phyloP scores from a whole-genome alignment of 352 stramenopile species.

The Globisporangium solare region DNA sequence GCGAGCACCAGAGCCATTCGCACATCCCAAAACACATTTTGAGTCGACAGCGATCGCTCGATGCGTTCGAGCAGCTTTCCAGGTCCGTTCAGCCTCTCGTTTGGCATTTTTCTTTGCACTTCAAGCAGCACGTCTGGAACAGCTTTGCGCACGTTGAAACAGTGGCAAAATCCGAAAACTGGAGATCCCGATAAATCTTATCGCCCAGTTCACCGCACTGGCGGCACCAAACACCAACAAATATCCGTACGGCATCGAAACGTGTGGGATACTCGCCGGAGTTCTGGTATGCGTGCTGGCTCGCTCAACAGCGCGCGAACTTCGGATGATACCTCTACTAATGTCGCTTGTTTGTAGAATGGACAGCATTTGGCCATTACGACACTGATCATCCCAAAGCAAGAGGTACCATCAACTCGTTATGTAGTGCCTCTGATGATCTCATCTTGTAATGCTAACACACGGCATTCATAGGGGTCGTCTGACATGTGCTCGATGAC shows the following conservation, averaged over 20 bases:
- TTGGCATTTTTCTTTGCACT: neutral
- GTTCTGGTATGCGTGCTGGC: conserved; percentile 41
- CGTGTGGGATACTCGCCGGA: conserved; percentile 85
- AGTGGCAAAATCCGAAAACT: conserved; percentile 60
- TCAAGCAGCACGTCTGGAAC: neutral
- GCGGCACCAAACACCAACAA: conserved; percentile 74
- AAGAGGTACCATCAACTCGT: conserved; percentile 39
- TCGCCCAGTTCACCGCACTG: conserved; percentile 73
- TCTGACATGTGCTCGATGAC: conserved; percentile 86
- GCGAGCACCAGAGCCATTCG: conserved; percentile 9
- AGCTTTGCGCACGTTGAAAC: neutral
- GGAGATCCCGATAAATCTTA: conserved; percentile 68
- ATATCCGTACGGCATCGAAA: conserved; percentile 83
- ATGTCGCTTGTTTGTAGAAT: conserved; percentile 24
- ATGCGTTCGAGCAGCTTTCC: conserved; percentile 53
- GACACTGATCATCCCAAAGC: conserved; percentile 85
- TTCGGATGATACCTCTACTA: too few relatives aligned
- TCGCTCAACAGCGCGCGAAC: neutral
- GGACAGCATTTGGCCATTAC: conserved; percentile 61
- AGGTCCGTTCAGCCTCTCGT: conserved; percentile 28
- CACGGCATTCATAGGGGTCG: conserved; percentile 38
- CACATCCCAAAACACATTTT: conserved; percentile 18
- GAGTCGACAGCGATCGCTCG: conserved; percentile 47
- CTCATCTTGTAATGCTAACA: neutral
- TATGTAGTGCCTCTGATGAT: neutral